Base-by-base conservation (phyloP, 1,284 basidiomycete genomes). In the Melampsora americana region DNA sequence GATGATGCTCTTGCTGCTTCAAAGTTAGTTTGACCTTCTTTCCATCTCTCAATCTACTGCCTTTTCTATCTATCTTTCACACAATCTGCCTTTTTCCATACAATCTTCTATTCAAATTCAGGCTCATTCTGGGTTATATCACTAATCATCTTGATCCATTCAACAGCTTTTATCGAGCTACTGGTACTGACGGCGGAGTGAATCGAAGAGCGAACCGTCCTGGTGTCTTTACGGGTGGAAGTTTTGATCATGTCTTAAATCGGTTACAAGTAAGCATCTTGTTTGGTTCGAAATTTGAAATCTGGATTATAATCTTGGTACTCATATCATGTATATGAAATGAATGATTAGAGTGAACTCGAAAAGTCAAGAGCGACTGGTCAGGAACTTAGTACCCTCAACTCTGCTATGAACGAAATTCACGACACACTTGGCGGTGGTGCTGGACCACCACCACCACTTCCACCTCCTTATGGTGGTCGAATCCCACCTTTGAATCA, bases 311-410 rank as follows among this genome's bases (percentile, higher is more conserved):
- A 90, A 90, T 93, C 79, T 90, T 92, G 79, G 91, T 94, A 35
- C 78, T 85, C 93, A 67, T 89, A 85, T 79, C n/a, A 56, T 56
- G 28, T 20, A 56, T 56, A 56, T 87, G 39, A 42, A 42, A 1
- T 42, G 39, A 12, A 90, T 61, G 84, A 91, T 2, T 90, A 98
- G 84, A 90, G 89, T 79, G 95, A 98, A 82, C 87, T 99, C 46
- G 90, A 92, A 83, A 95, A 95, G 84, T 95, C 92, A 81, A 89
- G 93, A 23, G 94, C 98, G 81, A 95, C 93, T 0, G 92, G 92
- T n/a, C 86, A 89, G 0, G 95, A 99, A 82, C 86, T 99, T 4
- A 89, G 90, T 79, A 87, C 87, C 0, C 85, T 99, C 53, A 90
- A 88, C 26, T 87, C 87, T 20, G 87, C 91, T 1, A 93, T 99